Percentiles rank a stretch among this genome's conserved stretches.
phyloP scores from a whole-genome alignment of 768 basidiomycete species.

The Suillus subluteus region DNA sequence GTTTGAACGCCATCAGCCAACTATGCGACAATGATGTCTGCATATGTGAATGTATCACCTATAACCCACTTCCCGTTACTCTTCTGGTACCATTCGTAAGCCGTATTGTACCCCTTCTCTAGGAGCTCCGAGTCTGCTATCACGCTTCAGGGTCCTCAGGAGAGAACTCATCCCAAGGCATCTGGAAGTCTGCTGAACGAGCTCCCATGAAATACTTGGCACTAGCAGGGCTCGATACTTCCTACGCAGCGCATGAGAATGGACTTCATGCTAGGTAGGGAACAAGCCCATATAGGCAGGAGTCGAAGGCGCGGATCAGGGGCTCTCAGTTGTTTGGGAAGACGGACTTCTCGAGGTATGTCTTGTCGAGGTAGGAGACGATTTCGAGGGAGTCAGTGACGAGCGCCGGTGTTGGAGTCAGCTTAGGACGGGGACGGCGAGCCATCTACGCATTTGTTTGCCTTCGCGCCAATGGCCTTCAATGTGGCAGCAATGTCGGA shows the following conservation, averaged over 20 bases:
- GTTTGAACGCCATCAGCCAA: constrained; percentile 14
- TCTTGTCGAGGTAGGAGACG: constrained; percentile 39
- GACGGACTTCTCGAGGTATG: constrained; percentile 33
- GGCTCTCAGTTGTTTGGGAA: constrained; percentile 27
- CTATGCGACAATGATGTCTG: constrained; percentile 7
- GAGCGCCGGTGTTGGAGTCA: constrained; percentile 31
- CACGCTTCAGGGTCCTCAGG: constrained; percentile 40
- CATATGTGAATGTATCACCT: constrained; percentile 10
- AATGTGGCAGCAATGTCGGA: constrained; percentile 43
- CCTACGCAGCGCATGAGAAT: constrained; percentile 26
- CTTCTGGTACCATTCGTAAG: constrained; percentile 30
- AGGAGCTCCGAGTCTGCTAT: constrained; percentile 29
- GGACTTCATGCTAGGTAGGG: constrained; percentile 16
- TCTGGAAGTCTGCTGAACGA: constrained; percentile 35
- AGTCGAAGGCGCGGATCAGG: constrained; percentile 25
- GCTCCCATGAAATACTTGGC: constrained; percentile 40
- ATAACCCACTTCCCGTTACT: constrained; percentile 11
- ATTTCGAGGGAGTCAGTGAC: constrained; percentile 36
- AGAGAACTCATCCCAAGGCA: constrained; percentile 42
- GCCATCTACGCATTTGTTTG: constrained; percentile 22
- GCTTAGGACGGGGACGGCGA: constrained; percentile 36
- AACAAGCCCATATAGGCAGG: constrained; percentile 1
- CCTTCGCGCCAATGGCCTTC: constrained; percentile 39
- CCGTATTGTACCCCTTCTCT: constrained; percentile 17
- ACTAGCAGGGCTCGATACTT: constrained; percentile 39